phyloP scores from a whole-genome alignment of 257 asterid species.

The Przewalskia tangutica region DNA sequence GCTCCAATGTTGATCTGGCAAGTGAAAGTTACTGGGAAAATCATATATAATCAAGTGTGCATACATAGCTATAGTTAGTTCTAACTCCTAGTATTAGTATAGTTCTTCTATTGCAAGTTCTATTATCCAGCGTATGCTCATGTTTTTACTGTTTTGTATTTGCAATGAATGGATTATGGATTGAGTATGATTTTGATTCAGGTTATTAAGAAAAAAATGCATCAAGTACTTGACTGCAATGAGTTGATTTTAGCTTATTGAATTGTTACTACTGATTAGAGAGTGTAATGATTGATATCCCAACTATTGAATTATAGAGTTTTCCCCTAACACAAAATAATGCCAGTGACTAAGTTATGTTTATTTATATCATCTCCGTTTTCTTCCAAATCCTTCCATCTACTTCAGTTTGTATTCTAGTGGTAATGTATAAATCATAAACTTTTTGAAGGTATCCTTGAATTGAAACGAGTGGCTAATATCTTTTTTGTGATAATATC shows the following conservation, averaged over 20 bases:
- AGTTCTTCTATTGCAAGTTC: not conserved
- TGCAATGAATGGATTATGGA: not conserved
- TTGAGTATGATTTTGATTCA: not conserved
- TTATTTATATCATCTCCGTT: too few relatives aligned
- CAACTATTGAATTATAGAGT: not conserved
- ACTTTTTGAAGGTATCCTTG: too few relatives aligned
- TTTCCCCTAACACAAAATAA: not conserved
- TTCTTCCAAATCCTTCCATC: too few relatives aligned
- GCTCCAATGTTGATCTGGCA: not conserved
- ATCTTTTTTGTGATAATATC: too few relatives aligned
- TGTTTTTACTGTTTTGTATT: not conserved
- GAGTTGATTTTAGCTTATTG: not conserved
- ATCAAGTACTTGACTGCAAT: not conserved
- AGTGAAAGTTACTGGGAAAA: not conserved
- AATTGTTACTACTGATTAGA: not conserved
- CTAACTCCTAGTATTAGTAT: not conserved
- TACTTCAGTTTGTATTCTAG: too few relatives aligned
- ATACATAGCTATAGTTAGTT: not conserved
- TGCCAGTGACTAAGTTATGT: not conserved
- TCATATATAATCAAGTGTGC: not conserved
- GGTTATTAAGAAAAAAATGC: too few relatives aligned
- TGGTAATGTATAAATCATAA: too few relatives aligned
- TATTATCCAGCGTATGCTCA: not conserved
- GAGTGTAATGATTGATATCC: too few relatives aligned
- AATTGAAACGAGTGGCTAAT: too few relatives aligned